Conservation (phyloP, 2,329 filamentous ascomycete species). For the Paracorniculantispora psalliotae region DNA sequence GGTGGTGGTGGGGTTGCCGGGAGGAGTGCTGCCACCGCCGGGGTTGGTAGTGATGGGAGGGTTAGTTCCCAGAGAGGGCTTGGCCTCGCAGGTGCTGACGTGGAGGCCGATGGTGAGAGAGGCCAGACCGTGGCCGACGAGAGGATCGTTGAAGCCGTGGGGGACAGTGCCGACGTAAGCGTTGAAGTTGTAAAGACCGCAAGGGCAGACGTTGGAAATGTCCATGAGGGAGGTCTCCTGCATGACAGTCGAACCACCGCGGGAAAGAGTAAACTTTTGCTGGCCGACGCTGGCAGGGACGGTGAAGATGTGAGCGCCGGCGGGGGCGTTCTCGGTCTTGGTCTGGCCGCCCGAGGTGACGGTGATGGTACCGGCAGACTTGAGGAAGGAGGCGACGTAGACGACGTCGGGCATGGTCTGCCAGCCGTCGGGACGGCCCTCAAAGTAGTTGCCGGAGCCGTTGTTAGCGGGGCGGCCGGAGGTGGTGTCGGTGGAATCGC, state of each 20-base stretch:
- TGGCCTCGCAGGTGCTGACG: conserved; percentile 26
- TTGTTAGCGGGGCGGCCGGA: conserved; percentile 38
- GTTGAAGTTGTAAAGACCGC: conserved; percentile 16
- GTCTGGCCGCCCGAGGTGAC: conserved; percentile 41
- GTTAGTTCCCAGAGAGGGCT: conserved; percentile 27
- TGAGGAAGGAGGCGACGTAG: conserved; percentile 49
- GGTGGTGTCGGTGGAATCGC: conserved; percentile 48
- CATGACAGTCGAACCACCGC: conserved; percentile 8
- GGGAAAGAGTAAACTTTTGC: conserved; percentile 10
- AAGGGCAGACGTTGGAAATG: conserved; percentile 15
- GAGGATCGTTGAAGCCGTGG: conserved; percentile 19
- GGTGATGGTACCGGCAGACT: conserved; percentile 37
- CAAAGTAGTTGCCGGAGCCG: conserved; percentile 46
- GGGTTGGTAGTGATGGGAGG: conserved; percentile 13
- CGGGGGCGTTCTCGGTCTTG: conserved; percentile 27
- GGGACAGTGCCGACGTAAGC: conserved; percentile 15
- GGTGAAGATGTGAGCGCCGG: conserved; percentile 24
- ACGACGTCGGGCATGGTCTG: conserved; percentile 44
- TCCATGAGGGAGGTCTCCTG: conserved; percentile 14
- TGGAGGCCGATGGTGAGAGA: conserved; percentile 26
- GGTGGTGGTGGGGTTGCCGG: conserved; percentile 12
- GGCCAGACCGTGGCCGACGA: conserved; percentile 22
- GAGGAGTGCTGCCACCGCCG: conserved; percentile 6
- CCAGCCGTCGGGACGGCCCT: conserved; percentile 45
- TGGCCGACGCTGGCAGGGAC: conserved; percentile 13